Base-by-base conservation (phyloP, 2,329 filamentous ascomycete genomes). In the Tolypocladium inflatum region DNA sequence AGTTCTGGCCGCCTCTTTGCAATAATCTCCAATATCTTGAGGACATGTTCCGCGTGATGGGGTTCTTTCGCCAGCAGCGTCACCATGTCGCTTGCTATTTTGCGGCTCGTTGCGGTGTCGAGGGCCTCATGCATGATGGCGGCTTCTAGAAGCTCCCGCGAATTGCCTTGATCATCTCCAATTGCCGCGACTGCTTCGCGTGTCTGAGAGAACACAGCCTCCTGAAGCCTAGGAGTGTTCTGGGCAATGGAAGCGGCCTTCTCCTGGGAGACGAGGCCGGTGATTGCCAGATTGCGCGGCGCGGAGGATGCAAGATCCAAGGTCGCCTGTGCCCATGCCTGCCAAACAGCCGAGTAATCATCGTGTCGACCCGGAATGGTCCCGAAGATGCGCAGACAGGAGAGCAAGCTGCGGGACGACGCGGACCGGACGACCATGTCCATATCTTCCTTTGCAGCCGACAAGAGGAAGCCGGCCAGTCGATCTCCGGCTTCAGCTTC, bases 351-450 rank as follows among this genome's bases (percentile, higher is more conserved):
- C 11, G 70, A 66, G 55, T 79, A 80, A 0, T 69, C 65, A 0
- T 65, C 63, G 0, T 68, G 68, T 58, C 70, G 75, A 57, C 64
- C 73, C 43, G 71, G 70, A 19, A 76, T 73, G 37, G 74, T 68
- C 1, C 80, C 78, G 45, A 86, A 74, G 0, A 80, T 70, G 54
- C 85, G 80, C 0, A 96, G 74, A 13, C 85, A 83, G 0, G 85
- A 81, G 9, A 91, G 75, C 0, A 96, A 70, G 55, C 86, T 80
- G 2, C 80, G 71, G 0, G 84, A 82, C 1, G 90, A 92, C 0
- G 88, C 83, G 0, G 90, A 91, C 2, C 80, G 72, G 3, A 92
- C 72, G 19, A 94, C 73, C 1, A 76, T 72, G 0, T 81, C 75
- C 17, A 88, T 75, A 60, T 86, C 76, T 1, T 82, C 74, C 23